Percentiles rank a stretch among this genome's conserved stretches.
Evolutionary conservation across 371 early-diverging fungal genomes (phyloP).

Genomic region (Mortierella sp.): DNA sequence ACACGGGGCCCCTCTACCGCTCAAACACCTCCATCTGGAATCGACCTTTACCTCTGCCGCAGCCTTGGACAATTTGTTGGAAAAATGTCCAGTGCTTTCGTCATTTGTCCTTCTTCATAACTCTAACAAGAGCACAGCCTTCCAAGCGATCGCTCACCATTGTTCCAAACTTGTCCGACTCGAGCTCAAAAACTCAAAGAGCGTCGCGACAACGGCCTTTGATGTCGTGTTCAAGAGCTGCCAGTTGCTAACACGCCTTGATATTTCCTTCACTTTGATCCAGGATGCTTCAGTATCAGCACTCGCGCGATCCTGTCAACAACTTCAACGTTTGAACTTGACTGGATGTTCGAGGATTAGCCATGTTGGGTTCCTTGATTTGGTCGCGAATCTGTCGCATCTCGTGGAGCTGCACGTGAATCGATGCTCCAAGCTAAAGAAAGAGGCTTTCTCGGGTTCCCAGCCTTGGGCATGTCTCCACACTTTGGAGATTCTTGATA

Average conservation of each 20-base stretch:
- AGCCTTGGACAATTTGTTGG: conserved; percentile 21
- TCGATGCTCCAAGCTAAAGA: conserved; percentile 20
- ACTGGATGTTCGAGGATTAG: conserved; percentile 35
- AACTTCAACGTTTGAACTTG: conserved; percentile 18
- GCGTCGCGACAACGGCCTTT: conserved; percentile 26
- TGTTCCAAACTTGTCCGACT: conserved; percentile 20
- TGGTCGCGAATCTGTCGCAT: conserved; percentile 4
- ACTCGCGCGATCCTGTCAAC: conserved; percentile 18
- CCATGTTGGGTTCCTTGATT: conserved; percentile 15
- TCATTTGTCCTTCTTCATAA: conserved; percentile 23
- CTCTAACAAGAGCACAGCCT: conserved; percentile 28
- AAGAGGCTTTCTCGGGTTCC: conserved; percentile 16
- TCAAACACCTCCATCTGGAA: conserved; percentile 16
- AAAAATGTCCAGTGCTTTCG: conserved; percentile 18
- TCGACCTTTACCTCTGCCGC: conserved; percentile 27
- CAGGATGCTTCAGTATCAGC: conserved; percentile 19
- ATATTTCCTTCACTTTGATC: conserved; percentile 30
- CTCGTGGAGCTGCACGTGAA: conserved; percentile 13
- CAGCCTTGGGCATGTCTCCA: conserved; percentile 15
- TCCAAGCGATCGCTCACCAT: conserved; percentile 28
- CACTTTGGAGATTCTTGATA: conserved; percentile 20
- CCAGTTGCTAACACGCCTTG: conserved; percentile 13
- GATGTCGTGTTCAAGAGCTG: conserved; percentile 26
- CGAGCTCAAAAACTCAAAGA: conserved; percentile 28
- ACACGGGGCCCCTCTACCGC: neutral